Percentiles rank a stretch among this genome's conserved stretches.
These are phyloP conservation scores for Fennellomyces sp. DNA, from an alignment of 371 early-diverging fungal genomes.

Conservation along the genomic window DNA sequence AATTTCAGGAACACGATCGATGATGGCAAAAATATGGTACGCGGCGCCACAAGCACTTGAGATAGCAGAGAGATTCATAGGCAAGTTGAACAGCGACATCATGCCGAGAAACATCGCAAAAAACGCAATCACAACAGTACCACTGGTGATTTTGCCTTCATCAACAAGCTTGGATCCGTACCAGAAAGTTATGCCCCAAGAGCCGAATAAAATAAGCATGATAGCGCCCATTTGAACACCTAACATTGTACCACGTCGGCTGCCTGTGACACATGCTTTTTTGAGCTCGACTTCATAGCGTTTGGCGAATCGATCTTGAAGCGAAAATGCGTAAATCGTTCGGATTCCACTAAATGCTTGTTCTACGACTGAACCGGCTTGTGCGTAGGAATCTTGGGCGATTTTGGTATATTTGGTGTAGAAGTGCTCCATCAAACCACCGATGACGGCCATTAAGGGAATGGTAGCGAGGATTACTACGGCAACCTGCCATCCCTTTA, in stretches of 20 bases:
- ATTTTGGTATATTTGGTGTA: constrained; percentile 42
- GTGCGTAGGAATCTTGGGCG: constrained; percentile 57
- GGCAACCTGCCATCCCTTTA: constrained; percentile 80
- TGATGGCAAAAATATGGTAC: constrained; percentile 69
- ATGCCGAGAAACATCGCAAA: constrained; percentile 70
- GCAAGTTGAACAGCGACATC: constrained; percentile 40
- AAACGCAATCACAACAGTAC: constrained; percentile 66
- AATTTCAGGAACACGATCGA: constrained; percentile 77
- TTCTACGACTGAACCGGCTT: constrained; percentile 71
- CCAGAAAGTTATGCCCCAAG: constrained; percentile 73
- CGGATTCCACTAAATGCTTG: constrained; percentile 76
- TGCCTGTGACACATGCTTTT: constrained; percentile 56
- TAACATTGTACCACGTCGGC: constrained; percentile 38
- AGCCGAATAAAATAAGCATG: constrained; percentile 56
- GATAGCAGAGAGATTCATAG: constrained; percentile 66
- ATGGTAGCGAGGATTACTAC: constrained; percentile 72
- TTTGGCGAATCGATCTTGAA: constrained; percentile 57
- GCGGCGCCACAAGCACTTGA: constrained; percentile 73
- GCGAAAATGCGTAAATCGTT: constrained; percentile 78
- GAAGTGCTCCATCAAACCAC: constrained; percentile 61
- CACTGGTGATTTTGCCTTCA: background rate
- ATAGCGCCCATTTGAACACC: constrained; percentile 53
- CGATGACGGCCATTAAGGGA: constrained; percentile 48
- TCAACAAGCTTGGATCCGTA: constrained; percentile 58
- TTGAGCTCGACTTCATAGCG: constrained; percentile 60